Percentiles rank a stretch among this genome's conserved stretches.
phyloP scores from a whole-genome alignment of 495 filamentous ascomycete species.

The Geopyxis carbonaria region DNA sequence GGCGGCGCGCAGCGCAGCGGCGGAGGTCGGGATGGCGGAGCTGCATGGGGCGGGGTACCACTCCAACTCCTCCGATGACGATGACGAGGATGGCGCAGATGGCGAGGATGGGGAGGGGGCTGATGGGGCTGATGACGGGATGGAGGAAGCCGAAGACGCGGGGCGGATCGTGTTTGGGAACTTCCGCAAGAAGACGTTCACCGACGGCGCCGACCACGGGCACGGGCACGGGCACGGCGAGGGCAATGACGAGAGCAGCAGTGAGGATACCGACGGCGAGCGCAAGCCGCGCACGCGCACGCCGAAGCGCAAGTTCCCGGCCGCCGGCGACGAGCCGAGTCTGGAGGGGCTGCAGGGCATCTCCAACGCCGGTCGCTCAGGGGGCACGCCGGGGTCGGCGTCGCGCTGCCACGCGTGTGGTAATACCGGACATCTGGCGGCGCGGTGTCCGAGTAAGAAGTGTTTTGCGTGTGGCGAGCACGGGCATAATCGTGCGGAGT shows the following conservation, averaged over 20 bases:
- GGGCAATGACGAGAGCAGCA: neutral
- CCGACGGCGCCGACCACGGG: neutral
- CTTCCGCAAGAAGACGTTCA: conserved; percentile 10
- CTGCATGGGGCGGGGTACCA: too few relatives aligned
- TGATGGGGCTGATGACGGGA: conserved; percentile 1
- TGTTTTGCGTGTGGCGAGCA: conserved; percentile 31
- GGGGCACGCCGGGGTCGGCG: neutral
- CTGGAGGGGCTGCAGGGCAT: conserved; percentile 14
- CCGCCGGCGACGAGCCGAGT: neutral
- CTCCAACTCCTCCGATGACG: conserved; percentile 23
- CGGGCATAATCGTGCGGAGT: conserved; percentile 30
- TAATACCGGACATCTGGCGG: conserved; percentile 11
- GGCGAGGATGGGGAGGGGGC: conserved; percentile 1
- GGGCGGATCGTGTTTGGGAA: conserved; percentile 23
- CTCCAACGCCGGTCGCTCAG: conserved; percentile 9
- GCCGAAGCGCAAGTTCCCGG: neutral
- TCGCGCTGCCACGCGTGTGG: conserved; percentile 10
- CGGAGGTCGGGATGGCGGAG: conserved; percentile 31
- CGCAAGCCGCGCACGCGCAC: neutral
- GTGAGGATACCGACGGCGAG: neutral
- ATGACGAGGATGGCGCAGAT: conserved; percentile 17
- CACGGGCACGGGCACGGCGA: too few relatives aligned
- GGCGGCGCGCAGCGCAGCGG: conserved; percentile 15
- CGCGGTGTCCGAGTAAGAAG: conserved; percentile 8
- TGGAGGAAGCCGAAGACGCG: neutral